These are phyloP conservation scores for Funneliformis mosseae DNA, from an alignment of 192 early-diverging fungal species.

Conservation along the genomic window DNA sequence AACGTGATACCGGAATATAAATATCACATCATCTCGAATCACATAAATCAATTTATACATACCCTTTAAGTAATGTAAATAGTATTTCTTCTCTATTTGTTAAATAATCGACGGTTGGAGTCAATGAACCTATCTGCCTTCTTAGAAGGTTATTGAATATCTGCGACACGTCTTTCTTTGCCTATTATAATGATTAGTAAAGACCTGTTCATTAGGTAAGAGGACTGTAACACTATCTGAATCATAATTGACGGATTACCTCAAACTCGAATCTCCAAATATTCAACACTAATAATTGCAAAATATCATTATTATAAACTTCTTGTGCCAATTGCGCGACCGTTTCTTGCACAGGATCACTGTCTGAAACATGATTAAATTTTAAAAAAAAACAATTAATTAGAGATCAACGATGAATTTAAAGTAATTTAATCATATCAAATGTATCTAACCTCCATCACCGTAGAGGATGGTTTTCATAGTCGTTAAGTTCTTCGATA, in stretches of 20 bases:
- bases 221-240: background rate
- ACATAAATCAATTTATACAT: slow-evolving; percentile 13
- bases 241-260: slow-evolving; percentile 39
- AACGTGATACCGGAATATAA: background rate
- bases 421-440: background rate
- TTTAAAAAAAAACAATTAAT: background rate
- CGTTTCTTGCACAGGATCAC: slow-evolving; percentile 83
- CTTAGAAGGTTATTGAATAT: slow-evolving; percentile 97
- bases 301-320: slow-evolving; percentile 89
- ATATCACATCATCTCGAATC: background rate
- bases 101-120: slow-evolving; percentile 96
- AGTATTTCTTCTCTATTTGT: slow-evolving; percentile 82
- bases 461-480: slow-evolving; percentile 96
- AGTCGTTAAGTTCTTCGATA: slow-evolving; percentile 88
- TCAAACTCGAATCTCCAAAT: slow-evolving; percentile 94
- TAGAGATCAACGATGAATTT: background rate
- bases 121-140: slow-evolving; percentile 90
- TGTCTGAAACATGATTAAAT: slow-evolving; percentile 53
- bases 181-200: slow-evolving; percentile 48
- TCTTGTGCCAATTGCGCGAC: slow-evolving; percentile 96
- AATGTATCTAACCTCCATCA: slow-evolving; percentile 74
- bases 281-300: slow-evolving; percentile 87
- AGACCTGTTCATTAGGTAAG: background rate
- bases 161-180: slow-evolving; percentile 95
- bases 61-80: slow-evolving; percentile 81